These are phyloP conservation scores for Pythium aquatile DNA, from an alignment of 352 stramenopile species.

Conservation along the genomic window DNA sequence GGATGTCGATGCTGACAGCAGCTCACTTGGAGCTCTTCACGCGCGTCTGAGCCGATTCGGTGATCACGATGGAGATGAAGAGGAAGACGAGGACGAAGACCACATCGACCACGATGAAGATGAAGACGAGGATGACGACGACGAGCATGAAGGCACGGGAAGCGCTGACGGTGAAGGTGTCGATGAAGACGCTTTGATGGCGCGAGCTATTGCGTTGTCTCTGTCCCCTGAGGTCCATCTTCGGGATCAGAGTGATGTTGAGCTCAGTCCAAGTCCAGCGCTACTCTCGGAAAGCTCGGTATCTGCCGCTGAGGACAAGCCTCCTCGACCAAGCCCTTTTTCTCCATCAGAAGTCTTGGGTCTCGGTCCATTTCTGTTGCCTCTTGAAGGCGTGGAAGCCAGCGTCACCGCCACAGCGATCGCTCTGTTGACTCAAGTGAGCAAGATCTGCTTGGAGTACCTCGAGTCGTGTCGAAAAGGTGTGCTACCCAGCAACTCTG, in stretches of 20 bases:
- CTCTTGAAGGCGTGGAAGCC: slow-evolving; percentile 40
- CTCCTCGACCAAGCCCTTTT: slow-evolving; percentile 49
- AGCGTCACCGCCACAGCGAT: slow-evolving; percentile 50
- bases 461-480: slow-evolving; percentile 66
- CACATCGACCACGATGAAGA: slow-evolving; percentile 41
- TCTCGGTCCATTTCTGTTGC: slow-evolving; percentile 63
- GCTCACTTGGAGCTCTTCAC: slow-evolving; percentile 58
- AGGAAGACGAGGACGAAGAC: slow-evolving; percentile 51
- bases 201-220: slow-evolving; percentile 83
- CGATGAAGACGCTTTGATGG: slow-evolving; percentile 89
- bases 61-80: slow-evolving; percentile 31
- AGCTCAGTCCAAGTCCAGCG: slow-evolving; percentile 26
- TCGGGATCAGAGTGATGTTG: slow-evolving; percentile 48
- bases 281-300: slow-evolving; percentile 14
- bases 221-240: slow-evolving; percentile 79
- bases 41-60: slow-evolving; percentile 68
- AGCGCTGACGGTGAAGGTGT: slow-evolving; percentile 65
- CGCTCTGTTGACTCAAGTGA: slow-evolving; percentile 60
- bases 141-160: slow-evolving; percentile 60
- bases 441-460: slow-evolving; percentile 71
- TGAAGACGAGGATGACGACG: slow-evolving; percentile 48
- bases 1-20: slow-evolving; percentile 69
- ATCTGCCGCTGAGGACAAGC: slow-evolving; percentile 11
- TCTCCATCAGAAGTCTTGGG: slow-evolving; percentile 67
- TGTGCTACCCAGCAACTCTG: slow-evolving; percentile 56